Evolutionary conservation across 2,329 filamentous ascomycete genomes (phyloP).

Genomic region (Calonectria leucothoes): DNA sequence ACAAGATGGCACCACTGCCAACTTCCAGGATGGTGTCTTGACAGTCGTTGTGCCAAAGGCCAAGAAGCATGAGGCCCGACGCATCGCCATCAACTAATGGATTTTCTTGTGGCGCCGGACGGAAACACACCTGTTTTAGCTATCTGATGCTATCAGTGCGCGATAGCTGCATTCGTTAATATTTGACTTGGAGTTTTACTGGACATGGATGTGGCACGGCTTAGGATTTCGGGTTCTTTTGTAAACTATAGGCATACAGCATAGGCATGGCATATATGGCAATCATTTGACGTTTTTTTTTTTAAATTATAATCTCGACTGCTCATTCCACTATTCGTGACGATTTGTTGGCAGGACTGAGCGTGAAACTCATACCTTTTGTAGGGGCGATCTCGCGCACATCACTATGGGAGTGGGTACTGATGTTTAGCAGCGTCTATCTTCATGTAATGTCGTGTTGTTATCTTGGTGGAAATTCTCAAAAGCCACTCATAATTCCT

Average conservation of each 20-base stretch:
- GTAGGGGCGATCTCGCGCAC: too few relatives aligned
- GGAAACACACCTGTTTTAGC: too few relatives aligned
- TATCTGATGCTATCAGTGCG: neutral
- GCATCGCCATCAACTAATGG: conserved; percentile 64
- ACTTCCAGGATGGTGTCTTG: conserved; percentile 74
- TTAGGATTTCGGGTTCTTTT: neutral
- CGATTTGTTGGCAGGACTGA: neutral
- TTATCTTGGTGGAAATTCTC: too few relatives aligned
- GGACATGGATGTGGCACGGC: neutral
- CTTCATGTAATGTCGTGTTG: too few relatives aligned
- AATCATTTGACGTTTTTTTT: neutral
- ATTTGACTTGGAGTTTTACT: neutral
- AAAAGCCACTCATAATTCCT: too few relatives aligned
- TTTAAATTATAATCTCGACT: neutral
- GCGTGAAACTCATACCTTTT: too few relatives aligned
- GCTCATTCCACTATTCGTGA: neutral
- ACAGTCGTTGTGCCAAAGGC: conserved; percentile 74
- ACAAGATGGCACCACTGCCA: conserved; percentile 69
- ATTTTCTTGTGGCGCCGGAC: too few relatives aligned
- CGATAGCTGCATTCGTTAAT: neutral
- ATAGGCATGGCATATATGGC: neutral
- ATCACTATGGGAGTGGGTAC: too few relatives aligned
- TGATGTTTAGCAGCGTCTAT: too few relatives aligned
- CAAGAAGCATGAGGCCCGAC: conserved; percentile 66
- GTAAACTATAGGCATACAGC: neutral